Conservation (phyloP, 805 yeast species). For the Phaffomyces thermotolerans region DNA sequence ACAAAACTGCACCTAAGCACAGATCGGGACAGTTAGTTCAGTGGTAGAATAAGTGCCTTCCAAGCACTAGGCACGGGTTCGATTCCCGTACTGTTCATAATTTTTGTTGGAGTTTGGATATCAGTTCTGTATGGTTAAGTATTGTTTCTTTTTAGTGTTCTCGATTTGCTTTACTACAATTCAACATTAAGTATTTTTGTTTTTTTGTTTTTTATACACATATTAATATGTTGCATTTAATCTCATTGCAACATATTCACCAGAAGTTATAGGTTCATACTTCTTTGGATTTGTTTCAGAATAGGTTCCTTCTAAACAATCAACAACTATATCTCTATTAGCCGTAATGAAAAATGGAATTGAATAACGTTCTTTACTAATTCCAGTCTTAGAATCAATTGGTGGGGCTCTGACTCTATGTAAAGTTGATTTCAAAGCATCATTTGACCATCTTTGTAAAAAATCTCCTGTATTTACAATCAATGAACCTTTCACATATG, state of each 20-base stretch:
- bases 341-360: constrained; percentile 24
- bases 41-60: constrained; percentile 88
- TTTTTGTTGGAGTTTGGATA: too few relatives aligned
- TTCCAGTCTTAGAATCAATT: constrained; percentile 12
- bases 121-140: too few relatives aligned
- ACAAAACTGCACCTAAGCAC: not conserved
- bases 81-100: constrained; percentile 88
- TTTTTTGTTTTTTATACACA: too few relatives aligned
- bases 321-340: constrained; percentile 17
- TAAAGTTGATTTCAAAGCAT: constrained; percentile 19
- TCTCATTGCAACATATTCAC: constrained; percentile 19
- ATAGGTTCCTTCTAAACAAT: constrained; percentile 21
- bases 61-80: constrained; percentile 89
- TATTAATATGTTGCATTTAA: constrained; percentile 18
- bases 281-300: constrained; percentile 20
- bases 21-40: constrained; percentile 67
- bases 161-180: too few relatives aligned
- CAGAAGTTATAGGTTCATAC: constrained; percentile 22
- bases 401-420: constrained; percentile 23
- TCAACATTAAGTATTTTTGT: too few relatives aligned
- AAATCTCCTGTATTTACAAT: constrained; percentile 22
- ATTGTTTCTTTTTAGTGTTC: too few relatives aligned
- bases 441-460: constrained; percentile 24
- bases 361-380: constrained; percentile 20
- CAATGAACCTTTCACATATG: constrained; percentile 15